Conservation (phyloP, 192 early-diverging fungal genomes). For the Coemansia sp. region DNA sequence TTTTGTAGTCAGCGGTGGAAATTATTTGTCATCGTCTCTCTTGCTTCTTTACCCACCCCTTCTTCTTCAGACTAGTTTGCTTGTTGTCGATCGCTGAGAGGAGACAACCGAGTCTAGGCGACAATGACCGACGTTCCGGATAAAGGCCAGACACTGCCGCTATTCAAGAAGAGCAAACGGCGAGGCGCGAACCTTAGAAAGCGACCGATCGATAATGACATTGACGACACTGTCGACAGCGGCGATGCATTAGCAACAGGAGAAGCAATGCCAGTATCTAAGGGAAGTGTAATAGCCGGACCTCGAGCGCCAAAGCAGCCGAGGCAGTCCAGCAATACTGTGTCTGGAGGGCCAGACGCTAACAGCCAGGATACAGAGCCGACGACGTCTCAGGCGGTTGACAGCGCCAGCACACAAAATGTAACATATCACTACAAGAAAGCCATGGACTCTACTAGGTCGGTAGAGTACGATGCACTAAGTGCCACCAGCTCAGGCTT, state of each 20-base stretch:
- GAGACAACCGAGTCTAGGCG: background rate
- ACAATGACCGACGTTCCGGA: slow-evolving; percentile 12
- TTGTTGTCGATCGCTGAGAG: background rate
- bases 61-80: background rate
- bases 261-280: slow-evolving; percentile 24
- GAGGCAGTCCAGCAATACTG: slow-evolving; percentile 36
- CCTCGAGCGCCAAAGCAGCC: slow-evolving; percentile 54
- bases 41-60: background rate
- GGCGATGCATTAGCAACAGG: slow-evolving; percentile 8
- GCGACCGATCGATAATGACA: slow-evolving; percentile 29
- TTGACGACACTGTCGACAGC: slow-evolving; percentile 20
- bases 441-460: slow-evolving; percentile 46
- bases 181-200: slow-evolving; percentile 51
- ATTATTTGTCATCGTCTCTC: background rate
- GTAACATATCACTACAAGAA: slow-evolving; percentile 34
- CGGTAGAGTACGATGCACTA: slow-evolving; percentile 52
- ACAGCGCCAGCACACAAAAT: background rate
- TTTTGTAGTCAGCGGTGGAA: background rate
- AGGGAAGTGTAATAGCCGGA: slow-evolving; percentile 28
- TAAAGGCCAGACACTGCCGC: slow-evolving; percentile 1
- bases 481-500: slow-evolving; percentile 7
- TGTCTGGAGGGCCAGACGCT: slow-evolving; percentile 25
- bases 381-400: background rate
- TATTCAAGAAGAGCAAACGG: slow-evolving; percentile 52
- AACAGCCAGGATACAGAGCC: slow-evolving; percentile 7